These are phyloP conservation scores for Alternaria sp. DNA, from an alignment of 2,329 filamentous ascomycete genomes.

Conservation along the genomic window DNA sequence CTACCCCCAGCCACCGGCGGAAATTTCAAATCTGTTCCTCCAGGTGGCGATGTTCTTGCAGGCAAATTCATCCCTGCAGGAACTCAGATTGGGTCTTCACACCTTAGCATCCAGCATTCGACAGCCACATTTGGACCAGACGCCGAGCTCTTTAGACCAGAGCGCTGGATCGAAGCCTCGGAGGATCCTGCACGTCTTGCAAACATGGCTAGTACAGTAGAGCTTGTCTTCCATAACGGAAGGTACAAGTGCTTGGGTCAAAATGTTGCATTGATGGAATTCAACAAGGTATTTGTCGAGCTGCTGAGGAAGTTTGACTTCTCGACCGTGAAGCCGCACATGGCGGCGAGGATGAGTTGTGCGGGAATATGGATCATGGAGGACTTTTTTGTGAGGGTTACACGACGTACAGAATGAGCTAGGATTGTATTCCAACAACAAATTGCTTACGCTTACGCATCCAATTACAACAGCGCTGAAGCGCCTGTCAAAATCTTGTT, in stretches of 20 bases:
- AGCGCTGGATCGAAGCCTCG: slow-evolving; percentile 26
- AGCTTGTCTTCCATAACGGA: slow-evolving; percentile 40
- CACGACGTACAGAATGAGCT: neutral
- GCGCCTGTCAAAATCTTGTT: neutral
- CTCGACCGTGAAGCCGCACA: neutral
- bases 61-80: slow-evolving; percentile 32
- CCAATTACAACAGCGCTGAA: neutral
- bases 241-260: slow-evolving; percentile 38
- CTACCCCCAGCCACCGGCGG: slow-evolving; percentile 26
- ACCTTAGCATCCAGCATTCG: slow-evolving; percentile 19
- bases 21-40: slow-evolving; percentile 50
- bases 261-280: slow-evolving; percentile 38
- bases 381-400: neutral
- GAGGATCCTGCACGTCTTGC: slow-evolving; percentile 44
- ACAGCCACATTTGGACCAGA: slow-evolving; percentile 31
- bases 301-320: slow-evolving; percentile 2
- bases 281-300: slow-evolving; percentile 46
- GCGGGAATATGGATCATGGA: slow-evolving; percentile 4
- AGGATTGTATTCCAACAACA: neutral
- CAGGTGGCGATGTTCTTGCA: slow-evolving; percentile 27
- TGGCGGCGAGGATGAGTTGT: neutral
- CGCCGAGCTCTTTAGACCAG: slow-evolving; percentile 28
- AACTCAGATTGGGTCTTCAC: slow-evolving; percentile 30
- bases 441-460: neutral
- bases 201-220: slow-evolving; percentile 32